phyloP scores from a whole-genome alignment of 1,284 basidiomycete genomes.

The Lentinula novae-zelandiae region DNA sequence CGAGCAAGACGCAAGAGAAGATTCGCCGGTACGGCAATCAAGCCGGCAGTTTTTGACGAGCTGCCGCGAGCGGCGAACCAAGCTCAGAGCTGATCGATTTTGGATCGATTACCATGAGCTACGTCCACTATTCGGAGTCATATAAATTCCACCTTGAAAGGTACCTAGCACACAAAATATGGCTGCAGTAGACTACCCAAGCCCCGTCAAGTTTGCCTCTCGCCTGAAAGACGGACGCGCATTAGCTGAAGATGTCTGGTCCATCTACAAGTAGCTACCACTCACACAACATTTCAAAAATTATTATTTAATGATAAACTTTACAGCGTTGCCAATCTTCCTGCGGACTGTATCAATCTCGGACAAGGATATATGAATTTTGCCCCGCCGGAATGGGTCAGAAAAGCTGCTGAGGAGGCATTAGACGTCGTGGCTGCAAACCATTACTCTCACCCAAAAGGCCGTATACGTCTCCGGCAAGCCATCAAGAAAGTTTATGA shows the following conservation, averaged over 20 bases:
- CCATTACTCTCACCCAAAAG: conserved; percentile 91
- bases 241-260: conserved; percentile 85
- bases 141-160: neutral
- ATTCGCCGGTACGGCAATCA: too few relatives aligned
- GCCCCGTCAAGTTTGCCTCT: conserved; percentile 61
- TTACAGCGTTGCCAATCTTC: conserved; percentile 77
- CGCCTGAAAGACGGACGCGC: conserved; percentile 72
- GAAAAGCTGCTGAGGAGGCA: conserved; percentile 70
- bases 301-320: neutral
- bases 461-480: conserved; percentile 79
- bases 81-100: neutral
- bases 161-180: neutral
- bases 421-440: conserved; percentile 68
- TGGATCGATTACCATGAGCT: neutral
- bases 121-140: neutral
- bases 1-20: too few relatives aligned
- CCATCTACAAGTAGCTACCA: conserved; percentile 79
- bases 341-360: conserved; percentile 85
- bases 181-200: conserved; percentile 12
- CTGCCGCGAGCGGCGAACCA: neutral
- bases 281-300: conserved; percentile 10
- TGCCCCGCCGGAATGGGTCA: conserved; percentile 81
- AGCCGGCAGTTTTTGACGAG: neutral
- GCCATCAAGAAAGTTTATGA: conserved; percentile 82
- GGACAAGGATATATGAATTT: conserved; percentile 97